A percentile compares a stretch with the other conserved stretches of the same genome.
phyloP scores from a whole-genome alignment of 1,139 yeast genomes.

The Sugiyamaella castrensis region DNA sequence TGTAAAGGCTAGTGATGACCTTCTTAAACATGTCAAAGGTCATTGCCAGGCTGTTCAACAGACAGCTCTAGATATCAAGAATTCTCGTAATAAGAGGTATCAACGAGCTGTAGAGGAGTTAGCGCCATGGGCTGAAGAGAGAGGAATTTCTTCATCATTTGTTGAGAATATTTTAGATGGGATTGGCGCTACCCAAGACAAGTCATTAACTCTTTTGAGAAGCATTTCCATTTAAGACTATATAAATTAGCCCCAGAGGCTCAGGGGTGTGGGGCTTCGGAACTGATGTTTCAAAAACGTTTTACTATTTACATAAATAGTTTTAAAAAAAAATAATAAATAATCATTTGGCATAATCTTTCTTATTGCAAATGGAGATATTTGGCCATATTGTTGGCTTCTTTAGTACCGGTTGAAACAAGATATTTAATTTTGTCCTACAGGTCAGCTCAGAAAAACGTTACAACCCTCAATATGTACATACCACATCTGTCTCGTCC shows the following conservation, averaged over 20 bases:
- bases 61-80: slow-evolving; percentile 23
- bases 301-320: not conserved
- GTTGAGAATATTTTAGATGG: slow-evolving; percentile 30
- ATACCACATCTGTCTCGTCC: slow-evolving; percentile 31
- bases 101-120: slow-evolving; percentile 20
- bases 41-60: slow-evolving; percentile 17
- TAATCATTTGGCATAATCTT: not conserved
- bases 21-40: slow-evolving; percentile 15
- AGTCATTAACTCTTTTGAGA: slow-evolving; percentile 19
- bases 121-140: slow-evolving; percentile 25
- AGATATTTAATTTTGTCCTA: slow-evolving; percentile 33
- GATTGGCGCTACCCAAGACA: slow-evolving; percentile 23
- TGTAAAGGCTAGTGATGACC: slow-evolving; percentile 14
- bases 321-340: not conserved
- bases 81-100: slow-evolving; percentile 18
- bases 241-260: not conserved
- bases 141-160: slow-evolving; percentile 20
- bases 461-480: slow-evolving; percentile 1
- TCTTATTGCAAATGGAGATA: slow-evolving; percentile 20
- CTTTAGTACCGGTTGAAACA: slow-evolving; percentile 37
- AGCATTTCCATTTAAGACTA: slow-evolving; percentile 4
- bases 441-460: not conserved
- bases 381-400: slow-evolving; percentile 35
- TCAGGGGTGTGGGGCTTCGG: too few species aligned
- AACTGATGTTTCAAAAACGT: too few species aligned